phyloP scores from a whole-genome alignment of 2,329 filamentous ascomycete species.

The Juglanconis oblonga region DNA sequence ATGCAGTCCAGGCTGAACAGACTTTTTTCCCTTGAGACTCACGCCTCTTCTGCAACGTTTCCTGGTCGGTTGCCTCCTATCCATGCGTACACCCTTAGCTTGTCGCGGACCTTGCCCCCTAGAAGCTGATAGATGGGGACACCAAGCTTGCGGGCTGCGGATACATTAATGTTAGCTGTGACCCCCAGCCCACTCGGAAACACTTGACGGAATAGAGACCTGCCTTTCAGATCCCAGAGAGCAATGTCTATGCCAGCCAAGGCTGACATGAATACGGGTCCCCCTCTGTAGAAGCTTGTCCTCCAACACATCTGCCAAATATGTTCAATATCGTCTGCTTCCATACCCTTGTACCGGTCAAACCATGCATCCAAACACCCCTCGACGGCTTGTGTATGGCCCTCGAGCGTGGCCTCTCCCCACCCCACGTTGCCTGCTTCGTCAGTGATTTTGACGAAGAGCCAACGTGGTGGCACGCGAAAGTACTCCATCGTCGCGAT shows the following conservation, averaged over 20 bases:
- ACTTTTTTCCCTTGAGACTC: slow-evolving; percentile 16
- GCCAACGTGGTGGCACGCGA: slow-evolving; percentile 62
- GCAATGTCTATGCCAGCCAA: slow-evolving; percentile 68
- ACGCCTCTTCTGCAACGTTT: slow-evolving; percentile 58
- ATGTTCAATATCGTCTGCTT: slow-evolving; percentile 67
- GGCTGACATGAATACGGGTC: slow-evolving; percentile 68
- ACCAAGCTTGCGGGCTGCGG: slow-evolving; percentile 28
- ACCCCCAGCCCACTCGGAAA: no score
- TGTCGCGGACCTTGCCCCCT: slow-evolving; percentile 62
- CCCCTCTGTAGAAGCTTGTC: slow-evolving; percentile 64
- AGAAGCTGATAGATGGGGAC: slow-evolving; percentile 64
- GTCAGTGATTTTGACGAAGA: slow-evolving; percentile 66
- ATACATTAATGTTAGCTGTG: neutral
- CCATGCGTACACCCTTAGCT: slow-evolving; percentile 65
- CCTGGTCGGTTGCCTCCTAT: slow-evolving; percentile 64
- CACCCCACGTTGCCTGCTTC: slow-evolving; percentile 56
- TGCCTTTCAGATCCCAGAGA: slow-evolving; percentile 63
- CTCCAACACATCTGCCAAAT: slow-evolving; percentile 67
- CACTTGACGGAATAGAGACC: no score
- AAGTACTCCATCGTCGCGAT: slow-evolving; percentile 64
- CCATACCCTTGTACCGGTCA: slow-evolving; percentile 53
- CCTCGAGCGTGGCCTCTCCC: slow-evolving; percentile 65
- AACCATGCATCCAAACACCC: slow-evolving; percentile 60
- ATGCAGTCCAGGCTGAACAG: neutral
- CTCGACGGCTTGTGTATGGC: slow-evolving; percentile 63